Evolutionary conservation across 805 yeast species (phyloP).

Genomic region (Candida insectalens): DNA sequence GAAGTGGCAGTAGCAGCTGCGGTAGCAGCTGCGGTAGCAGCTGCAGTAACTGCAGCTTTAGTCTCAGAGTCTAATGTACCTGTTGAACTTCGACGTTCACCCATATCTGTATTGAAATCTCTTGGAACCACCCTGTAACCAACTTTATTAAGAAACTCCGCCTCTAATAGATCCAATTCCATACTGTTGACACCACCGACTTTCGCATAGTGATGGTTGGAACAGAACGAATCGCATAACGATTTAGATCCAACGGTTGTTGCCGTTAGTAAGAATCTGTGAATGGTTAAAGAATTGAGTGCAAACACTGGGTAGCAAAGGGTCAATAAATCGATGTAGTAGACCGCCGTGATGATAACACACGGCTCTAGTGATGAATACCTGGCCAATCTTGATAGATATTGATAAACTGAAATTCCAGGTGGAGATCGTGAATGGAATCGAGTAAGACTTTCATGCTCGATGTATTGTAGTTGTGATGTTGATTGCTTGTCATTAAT

Average conservation of each 20-base stretch:
- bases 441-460: slow-evolving; percentile 51
- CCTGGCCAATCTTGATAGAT: slow-evolving; percentile 65
- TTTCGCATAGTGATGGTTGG: slow-evolving; percentile 87
- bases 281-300: slow-evolving; percentile 86
- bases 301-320: slow-evolving; percentile 72
- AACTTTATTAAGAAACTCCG: slow-evolving; percentile 75
- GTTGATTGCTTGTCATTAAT: slow-evolving; percentile 49
- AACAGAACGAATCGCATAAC: slow-evolving; percentile 86
- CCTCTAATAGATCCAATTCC: slow-evolving; percentile 79
- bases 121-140: slow-evolving; percentile 68
- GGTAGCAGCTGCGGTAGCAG: background rate
- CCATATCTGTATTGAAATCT: slow-evolving; percentile 27
- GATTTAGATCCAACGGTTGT: slow-evolving; percentile 88
- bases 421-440: slow-evolving; percentile 95
- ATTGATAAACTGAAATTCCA: slow-evolving; percentile 68
- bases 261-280: slow-evolving; percentile 81
- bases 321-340: slow-evolving; percentile 80
- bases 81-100: slow-evolving; percentile 14
- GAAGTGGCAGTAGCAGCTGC: background rate
- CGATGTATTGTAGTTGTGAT: slow-evolving; percentile 23
- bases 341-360: slow-evolving; percentile 72
- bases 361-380: slow-evolving; percentile 83
- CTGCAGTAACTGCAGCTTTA: background rate
- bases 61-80: slow-evolving; percentile 9
- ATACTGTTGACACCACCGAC: slow-evolving; percentile 87